phyloP scores from a whole-genome alignment of 805 yeast genomes.

The Myxozyma geophila region DNA sequence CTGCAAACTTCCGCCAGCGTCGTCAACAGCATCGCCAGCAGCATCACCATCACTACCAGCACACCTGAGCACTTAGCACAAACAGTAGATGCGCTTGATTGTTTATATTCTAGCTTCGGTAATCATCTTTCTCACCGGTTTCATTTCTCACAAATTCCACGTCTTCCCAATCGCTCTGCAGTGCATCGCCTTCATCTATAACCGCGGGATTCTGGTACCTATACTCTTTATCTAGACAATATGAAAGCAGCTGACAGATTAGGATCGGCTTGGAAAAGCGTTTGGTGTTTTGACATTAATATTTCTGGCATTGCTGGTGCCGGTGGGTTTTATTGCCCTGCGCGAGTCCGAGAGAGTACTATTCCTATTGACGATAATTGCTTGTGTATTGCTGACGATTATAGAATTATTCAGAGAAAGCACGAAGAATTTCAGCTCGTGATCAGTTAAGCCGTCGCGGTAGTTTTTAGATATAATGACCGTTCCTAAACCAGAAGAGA shows the following conservation, averaged over 20 bases:
- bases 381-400: not conserved
- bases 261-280: constrained; percentile 27
- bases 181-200: constrained; percentile 9
- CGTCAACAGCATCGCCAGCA: not conserved
- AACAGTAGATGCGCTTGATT: constrained; percentile 23
- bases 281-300: constrained; percentile 22
- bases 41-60: not conserved
- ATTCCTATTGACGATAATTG: not conserved
- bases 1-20: not conserved
- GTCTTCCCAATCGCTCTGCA: constrained; percentile 11
- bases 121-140: constrained; percentile 28
- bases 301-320: constrained; percentile 23
- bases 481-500: not conserved
- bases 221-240: not conserved
- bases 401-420: constrained; percentile 4
- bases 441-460: constrained; percentile 42
- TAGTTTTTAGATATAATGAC: constrained; percentile 32
- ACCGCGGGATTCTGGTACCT: constrained; percentile 21
- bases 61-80: not conserved
- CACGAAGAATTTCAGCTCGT: constrained; percentile 36
- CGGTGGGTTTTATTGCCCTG: constrained; percentile 28
- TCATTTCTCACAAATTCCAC: constrained; percentile 27
- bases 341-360: constrained; percentile 27
- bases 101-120: constrained; percentile 10
- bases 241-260: not conserved